Evolutionary conservation across 164 flowering plant species (phyloP).

Genomic region (Akebia trifoliata): DNA sequence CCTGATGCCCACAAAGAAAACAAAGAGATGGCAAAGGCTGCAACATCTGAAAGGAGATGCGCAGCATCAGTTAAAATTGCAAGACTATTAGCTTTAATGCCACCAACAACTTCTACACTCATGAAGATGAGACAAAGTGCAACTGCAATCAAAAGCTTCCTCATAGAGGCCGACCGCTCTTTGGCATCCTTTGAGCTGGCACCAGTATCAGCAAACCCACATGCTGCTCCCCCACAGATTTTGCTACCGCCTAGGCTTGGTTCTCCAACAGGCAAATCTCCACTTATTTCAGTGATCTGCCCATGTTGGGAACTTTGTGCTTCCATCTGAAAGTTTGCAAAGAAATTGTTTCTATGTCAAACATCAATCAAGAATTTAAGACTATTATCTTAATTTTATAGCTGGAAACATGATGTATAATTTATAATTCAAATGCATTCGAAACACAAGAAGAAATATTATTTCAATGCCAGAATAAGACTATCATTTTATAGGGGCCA

Average conservation of each 20-base stretch:
- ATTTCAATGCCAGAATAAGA: no score
- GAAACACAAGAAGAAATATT: no score
- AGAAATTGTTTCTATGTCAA: no score
- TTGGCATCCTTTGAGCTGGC: conserved; percentile 52
- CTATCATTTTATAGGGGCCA: no score
- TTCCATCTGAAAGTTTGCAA: conserved; percentile 65
- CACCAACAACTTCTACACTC: conserved; percentile 77
- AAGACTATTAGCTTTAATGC: conserved; percentile 84
- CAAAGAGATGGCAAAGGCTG: conserved; percentile 86
- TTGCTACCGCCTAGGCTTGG: conserved; percentile 43
- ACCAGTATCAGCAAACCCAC: conserved; percentile 69
- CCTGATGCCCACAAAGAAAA: conserved; percentile 91
- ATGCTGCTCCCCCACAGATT: conserved; percentile 57
- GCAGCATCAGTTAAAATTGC: conserved; percentile 92
- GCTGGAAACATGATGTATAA: no score
- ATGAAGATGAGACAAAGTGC: conserved; percentile 66
- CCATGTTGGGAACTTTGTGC: conserved; percentile 30
- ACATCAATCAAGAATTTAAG: no score
- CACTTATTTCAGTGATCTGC: conserved; percentile 48
- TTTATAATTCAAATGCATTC: no score
- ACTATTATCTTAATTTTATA: no score
- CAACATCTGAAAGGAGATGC: conserved; percentile 79
- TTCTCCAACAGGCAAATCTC: conserved; percentile 29
- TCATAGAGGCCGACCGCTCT: conserved; percentile 64
- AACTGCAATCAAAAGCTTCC: conserved; percentile 64